These are phyloP conservation scores for Phyllachora maydis DNA, from an alignment of 2,329 filamentous ascomycete genomes.

Conservation along the genomic window DNA sequence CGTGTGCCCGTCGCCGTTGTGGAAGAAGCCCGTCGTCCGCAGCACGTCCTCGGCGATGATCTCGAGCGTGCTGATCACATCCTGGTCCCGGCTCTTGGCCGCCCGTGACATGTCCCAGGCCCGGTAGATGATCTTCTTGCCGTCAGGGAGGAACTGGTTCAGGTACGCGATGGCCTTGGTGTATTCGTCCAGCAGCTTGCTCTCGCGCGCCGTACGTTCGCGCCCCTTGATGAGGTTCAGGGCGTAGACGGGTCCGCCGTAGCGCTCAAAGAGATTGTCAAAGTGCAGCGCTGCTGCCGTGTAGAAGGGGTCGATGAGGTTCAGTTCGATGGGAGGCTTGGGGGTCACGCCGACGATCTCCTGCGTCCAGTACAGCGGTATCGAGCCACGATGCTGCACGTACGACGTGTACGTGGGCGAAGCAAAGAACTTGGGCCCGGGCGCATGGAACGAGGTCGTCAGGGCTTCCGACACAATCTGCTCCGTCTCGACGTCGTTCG, in stretches of 20 bases:
- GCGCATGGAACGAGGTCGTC: constrained; percentile 88
- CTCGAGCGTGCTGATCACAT: constrained; percentile 86
- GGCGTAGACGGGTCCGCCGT: constrained; percentile 80
- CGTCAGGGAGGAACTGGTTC: constrained; percentile 74
- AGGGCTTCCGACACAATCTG: constrained; percentile 91
- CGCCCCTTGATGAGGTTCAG: constrained; percentile 80
- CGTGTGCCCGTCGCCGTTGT: constrained; percentile 59
- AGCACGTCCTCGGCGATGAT: constrained; percentile 76
- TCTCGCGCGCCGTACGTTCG: constrained; percentile 77
- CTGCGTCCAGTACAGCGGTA: constrained; percentile 93
- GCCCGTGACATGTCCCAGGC: constrained; percentile 98
- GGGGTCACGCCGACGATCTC: constrained; percentile 89
- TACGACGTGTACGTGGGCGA: constrained; percentile 91
- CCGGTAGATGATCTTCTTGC: constrained; percentile 78
- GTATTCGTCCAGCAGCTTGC: constrained; percentile 74
- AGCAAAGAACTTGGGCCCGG: constrained; percentile 65
- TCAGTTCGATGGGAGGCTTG: constrained; percentile 89
- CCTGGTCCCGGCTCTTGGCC: constrained; percentile 75
- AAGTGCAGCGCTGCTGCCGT: constrained; percentile 85
- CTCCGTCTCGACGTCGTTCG: constrained; percentile 96
- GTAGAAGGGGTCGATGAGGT: constrained; percentile 92
- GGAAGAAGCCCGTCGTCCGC: constrained; percentile 77
- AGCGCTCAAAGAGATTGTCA: constrained; percentile 81
- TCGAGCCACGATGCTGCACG: constrained; percentile 89
- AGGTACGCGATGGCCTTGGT: constrained; percentile 76